A percentile compares a stretch with the other conserved stretches of the same genome.
These are phyloP conservation scores for Kwoniella pini DNA, from an alignment of 768 basidiomycete genomes.

Conservation along the genomic window DNA sequence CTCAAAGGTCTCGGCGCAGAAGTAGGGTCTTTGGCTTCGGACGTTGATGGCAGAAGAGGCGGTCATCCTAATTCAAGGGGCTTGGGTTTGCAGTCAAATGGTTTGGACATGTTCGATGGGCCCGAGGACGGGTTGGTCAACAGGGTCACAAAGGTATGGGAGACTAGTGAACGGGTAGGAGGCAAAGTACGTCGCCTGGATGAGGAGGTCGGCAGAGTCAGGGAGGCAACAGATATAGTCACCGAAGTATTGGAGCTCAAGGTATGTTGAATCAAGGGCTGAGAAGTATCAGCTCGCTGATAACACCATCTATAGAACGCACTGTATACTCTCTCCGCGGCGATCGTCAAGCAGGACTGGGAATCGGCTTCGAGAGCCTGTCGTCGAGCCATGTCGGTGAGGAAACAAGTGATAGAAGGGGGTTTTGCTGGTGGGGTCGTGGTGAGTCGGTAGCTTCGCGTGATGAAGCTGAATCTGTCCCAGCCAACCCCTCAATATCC, in stretches of 20 bases:
- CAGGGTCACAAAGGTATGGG: slow-evolving; percentile 52
- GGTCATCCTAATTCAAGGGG: slow-evolving; percentile 14
- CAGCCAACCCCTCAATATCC: slow-evolving; percentile 90
- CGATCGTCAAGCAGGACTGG: slow-evolving; percentile 86
- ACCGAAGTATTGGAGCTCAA: slow-evolving; percentile 94
- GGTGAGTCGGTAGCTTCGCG: slow-evolving; percentile 59
- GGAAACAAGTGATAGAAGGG: slow-evolving; percentile 73
- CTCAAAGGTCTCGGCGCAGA: slow-evolving; percentile 29
- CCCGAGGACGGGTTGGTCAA: slow-evolving; percentile 47
- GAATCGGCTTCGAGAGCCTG: slow-evolving; percentile 90
- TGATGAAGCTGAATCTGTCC: background rate
- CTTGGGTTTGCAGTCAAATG: slow-evolving; percentile 62
- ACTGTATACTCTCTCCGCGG: slow-evolving; percentile 60
- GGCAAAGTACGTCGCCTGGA: slow-evolving; percentile 84
- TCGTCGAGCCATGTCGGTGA: slow-evolving; percentile 83
- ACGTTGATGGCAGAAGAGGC: slow-evolving; percentile 33
- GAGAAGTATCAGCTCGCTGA: slow-evolving; percentile 1
- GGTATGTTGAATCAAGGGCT: slow-evolving; percentile 57
- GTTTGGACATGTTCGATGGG: slow-evolving; percentile 64
- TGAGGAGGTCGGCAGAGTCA: slow-evolving; percentile 86
- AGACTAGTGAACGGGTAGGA: slow-evolving; percentile 72
- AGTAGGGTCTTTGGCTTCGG: slow-evolving; percentile 25
- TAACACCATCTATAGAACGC: slow-evolving; percentile 61
- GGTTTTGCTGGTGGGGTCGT: slow-evolving; percentile 84
- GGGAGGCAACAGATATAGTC: slow-evolving; percentile 86